A percentile compares a stretch with the other conserved stretches of the same genome.
Conservation (phyloP, 371 early-diverging fungal species). For the Apophysomyces trapeziformis region DNA sequence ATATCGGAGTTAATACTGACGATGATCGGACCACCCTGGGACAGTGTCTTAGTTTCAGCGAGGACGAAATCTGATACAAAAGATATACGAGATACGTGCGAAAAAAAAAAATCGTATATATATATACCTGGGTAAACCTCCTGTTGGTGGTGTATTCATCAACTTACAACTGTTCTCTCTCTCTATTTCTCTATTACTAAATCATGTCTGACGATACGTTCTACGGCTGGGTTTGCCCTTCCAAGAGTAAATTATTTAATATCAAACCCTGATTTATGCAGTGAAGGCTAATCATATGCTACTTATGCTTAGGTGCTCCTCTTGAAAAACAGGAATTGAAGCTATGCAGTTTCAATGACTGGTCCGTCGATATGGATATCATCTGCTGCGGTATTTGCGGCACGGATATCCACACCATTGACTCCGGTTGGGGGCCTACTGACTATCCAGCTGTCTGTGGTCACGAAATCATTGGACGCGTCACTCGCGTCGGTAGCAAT, state of each 20-base stretch:
- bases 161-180: too few relatives aligned
- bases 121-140: not conserved
- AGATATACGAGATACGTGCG: not conserved
- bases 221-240: slow-evolving; percentile 10
- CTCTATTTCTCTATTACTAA: not conserved
- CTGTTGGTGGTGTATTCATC: too few relatives aligned
- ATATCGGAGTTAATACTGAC: not conserved
- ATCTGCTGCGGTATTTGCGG: slow-evolving; percentile 57
- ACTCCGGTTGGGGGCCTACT: slow-evolving; percentile 69
- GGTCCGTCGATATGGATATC: slow-evolving; percentile 64
- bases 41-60: slow-evolving; percentile 8
- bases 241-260: not conserved
- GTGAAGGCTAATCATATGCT: not conserved
- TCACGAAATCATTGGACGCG: slow-evolving; percentile 65
- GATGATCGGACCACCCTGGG: slow-evolving; percentile 8
- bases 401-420: slow-evolving; percentile 62
- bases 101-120: not conserved
- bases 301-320: slow-evolving; percentile 19
- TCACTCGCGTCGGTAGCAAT: slow-evolving; percentile 53
- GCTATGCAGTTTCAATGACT: slow-evolving; percentile 39
- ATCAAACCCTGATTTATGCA: not conserved
- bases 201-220: slow-evolving; percentile 6
- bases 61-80: not conserved
- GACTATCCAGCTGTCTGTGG: slow-evolving; percentile 66
- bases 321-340: slow-evolving; percentile 25